These are phyloP conservation scores for Fraxinus velutina DNA, from an alignment of 305 asterid species.

Conservation along the genomic window DNA sequence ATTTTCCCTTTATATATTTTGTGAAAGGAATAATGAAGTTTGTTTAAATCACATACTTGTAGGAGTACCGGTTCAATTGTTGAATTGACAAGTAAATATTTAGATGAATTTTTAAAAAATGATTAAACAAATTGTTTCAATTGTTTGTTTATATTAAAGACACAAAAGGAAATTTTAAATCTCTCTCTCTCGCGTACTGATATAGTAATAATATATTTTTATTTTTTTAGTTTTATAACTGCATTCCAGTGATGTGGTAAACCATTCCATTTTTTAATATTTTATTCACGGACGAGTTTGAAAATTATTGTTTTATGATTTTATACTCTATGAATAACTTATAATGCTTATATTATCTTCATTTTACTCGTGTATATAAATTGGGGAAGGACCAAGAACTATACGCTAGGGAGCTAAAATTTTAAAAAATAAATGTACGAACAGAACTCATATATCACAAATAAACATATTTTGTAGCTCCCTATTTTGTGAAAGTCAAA, in stretches of 20 bases:
- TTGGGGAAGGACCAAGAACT: background rate
- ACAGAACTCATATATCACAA: background rate
- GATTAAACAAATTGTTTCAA: too few relatives aligned
- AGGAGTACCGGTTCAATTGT: background rate
- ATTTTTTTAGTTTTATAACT: too few relatives aligned
- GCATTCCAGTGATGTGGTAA: background rate
- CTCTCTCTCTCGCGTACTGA: background rate
- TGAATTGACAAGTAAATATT: background rate
- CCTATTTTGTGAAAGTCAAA: too few relatives aligned
- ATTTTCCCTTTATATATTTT: background rate
- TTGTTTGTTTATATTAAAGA: background rate
- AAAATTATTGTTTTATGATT: background rate
- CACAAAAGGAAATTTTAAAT: background rate
- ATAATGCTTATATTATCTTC: background rate
- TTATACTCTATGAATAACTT: background rate
- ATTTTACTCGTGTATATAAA: too few relatives aligned
- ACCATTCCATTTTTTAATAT: too few relatives aligned
- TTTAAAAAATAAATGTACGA: background rate
- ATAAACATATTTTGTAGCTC: background rate
- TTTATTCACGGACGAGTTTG: background rate
- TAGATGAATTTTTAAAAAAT: background rate
- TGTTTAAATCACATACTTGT: background rate
- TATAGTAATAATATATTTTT: too few relatives aligned
- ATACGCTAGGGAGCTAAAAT: background rate
- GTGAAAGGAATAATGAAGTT: background rate